Evolutionary conservation across 2,329 filamentous ascomycete genomes (phyloP), one percentile per base, ranked within the genome.

Genomic region (Ambrosiella xylebori): DNA sequence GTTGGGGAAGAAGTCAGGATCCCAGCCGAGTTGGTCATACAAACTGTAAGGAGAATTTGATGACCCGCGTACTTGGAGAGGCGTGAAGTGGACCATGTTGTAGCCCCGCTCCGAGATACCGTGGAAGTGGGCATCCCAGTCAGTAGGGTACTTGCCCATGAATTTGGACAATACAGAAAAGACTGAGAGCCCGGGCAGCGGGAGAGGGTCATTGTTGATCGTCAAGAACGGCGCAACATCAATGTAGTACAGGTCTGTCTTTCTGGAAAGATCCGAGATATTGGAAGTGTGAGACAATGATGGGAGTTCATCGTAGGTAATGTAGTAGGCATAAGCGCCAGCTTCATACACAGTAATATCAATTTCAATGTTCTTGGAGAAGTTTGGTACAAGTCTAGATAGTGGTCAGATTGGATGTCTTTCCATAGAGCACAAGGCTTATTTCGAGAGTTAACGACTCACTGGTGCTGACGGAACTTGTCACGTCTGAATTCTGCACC

Each of bases 31-130:
- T 72, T 98, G 94, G 66, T 98, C 87, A 68, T 86, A 95, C 65
- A 98, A 80, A 69, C 93, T 98, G 75, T 97, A 98, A 0, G 93
- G 93, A 1, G 93, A 98, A 68, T 98, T 95, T 56, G 93, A 98
- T 50, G 76, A 78, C 59, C 93, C 93, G 61, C 93, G 83, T 60
- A 85, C 77, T 76, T 95, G 93, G 63, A 98, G 75, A 8, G 93
- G 93, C 1, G 93, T 96, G 69, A 98, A 98, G 70, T 98, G 93
- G 61, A 98, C 82, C 89, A 97, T 96, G 72, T 98, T 98, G 76
- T 98, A 98, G 51, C 90, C 90, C 61, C 93, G 80, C 65, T 86
- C 81, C 68, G 87, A 86, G 68, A 98, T 95, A 36, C 93, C 90
- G 59, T 79, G 78, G 59, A 98, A 73, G 68, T 97, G 91, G 56